Evolutionary conservation across 352 stramenopile genomes (phyloP).

Genomic region (Pythium oligandrum): DNA sequence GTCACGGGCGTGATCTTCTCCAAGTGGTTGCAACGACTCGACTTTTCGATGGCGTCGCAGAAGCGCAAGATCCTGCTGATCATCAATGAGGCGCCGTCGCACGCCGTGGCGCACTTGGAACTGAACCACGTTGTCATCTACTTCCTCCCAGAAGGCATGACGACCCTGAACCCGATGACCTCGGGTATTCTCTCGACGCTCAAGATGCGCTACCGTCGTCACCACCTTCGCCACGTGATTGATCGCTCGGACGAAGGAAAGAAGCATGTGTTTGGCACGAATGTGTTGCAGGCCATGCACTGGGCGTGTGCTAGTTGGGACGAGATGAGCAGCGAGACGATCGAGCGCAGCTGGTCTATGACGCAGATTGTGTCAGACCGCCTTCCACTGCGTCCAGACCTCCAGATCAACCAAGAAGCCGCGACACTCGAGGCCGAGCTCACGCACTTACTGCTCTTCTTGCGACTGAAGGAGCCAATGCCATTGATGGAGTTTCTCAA

Average conservation of each 20-base stretch:
- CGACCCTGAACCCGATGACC: conserved; percentile 66
- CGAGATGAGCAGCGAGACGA: conserved; percentile 62
- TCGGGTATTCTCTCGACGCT: conserved; percentile 53
- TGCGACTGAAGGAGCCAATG: conserved; percentile 53
- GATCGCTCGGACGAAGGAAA: conserved; percentile 48
- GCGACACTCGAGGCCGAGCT: conserved; percentile 57
- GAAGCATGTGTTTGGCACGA: conserved; percentile 44
- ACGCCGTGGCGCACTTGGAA: conserved; percentile 71
- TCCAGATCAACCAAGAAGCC: conserved; percentile 57
- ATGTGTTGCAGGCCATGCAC: conserved; percentile 78
- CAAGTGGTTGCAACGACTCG: conserved; percentile 72
- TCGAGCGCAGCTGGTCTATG: conserved; percentile 59
- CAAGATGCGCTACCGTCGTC: conserved; percentile 73
- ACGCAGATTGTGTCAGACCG: conserved; percentile 54
- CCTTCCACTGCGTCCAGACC: conserved; percentile 36
- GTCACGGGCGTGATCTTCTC: conserved; percentile 85
- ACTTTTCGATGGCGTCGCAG: conserved; percentile 73
- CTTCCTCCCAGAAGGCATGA: conserved; percentile 38
- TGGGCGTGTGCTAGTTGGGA: conserved; percentile 68
- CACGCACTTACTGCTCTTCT: conserved; percentile 57
- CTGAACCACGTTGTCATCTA: conserved; percentile 73
- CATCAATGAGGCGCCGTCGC: conserved; percentile 72
- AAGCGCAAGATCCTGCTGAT: conserved; percentile 76
- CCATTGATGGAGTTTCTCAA: conserved; percentile 68
- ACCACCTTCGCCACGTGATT: conserved; percentile 63